Conservation (phyloP, 768 basidiomycete genomes). For the Lactifluus pinguis region DNA sequence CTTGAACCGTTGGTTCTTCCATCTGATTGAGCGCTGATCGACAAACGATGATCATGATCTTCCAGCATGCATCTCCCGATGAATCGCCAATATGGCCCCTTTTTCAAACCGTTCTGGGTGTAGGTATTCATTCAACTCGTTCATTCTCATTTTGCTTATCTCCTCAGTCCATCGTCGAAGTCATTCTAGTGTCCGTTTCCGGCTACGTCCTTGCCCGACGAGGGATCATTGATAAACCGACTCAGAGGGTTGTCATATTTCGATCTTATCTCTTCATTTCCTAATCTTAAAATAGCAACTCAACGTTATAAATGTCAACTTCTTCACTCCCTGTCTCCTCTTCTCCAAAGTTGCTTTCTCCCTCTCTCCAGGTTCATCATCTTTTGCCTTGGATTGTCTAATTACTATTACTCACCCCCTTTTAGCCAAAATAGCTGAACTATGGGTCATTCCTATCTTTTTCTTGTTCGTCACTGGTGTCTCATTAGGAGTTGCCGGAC, state of each 20-base stretch:
- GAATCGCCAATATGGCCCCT: constrained; percentile 35
- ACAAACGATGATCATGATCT: constrained; percentile 9
- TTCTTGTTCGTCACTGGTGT: constrained; percentile 68
- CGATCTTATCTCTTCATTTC: background rate
- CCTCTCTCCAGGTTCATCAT: constrained; percentile 45
- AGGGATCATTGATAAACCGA: constrained; percentile 81
- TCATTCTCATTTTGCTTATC: background rate
- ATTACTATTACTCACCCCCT: background rate
- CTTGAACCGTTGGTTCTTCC: background rate
- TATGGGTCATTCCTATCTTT: constrained; percentile 83
- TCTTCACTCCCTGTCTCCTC: constrained; percentile 82
- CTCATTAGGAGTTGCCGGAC: constrained; percentile 61
- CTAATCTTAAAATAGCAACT: constrained; percentile 43
- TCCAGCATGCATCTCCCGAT: background rate
- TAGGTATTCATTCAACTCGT: constrained; percentile 23
- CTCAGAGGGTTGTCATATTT: constrained; percentile 64
- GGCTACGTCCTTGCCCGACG: constrained; percentile 72
- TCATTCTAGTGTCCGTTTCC: constrained; percentile 76
- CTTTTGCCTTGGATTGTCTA: background rate
- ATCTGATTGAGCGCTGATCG: no score
- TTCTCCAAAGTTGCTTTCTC: constrained; percentile 96
- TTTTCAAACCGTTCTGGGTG: constrained; percentile 50
- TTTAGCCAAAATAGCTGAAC: constrained; percentile 62
- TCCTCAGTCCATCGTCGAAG: constrained; percentile 74
- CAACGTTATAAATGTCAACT: constrained; percentile 74